Percentiles rank a stretch among this genome's conserved stretches.
Conservation (phyloP, 1,284 basidiomycete species). For the Trametes polyzona region DNA sequence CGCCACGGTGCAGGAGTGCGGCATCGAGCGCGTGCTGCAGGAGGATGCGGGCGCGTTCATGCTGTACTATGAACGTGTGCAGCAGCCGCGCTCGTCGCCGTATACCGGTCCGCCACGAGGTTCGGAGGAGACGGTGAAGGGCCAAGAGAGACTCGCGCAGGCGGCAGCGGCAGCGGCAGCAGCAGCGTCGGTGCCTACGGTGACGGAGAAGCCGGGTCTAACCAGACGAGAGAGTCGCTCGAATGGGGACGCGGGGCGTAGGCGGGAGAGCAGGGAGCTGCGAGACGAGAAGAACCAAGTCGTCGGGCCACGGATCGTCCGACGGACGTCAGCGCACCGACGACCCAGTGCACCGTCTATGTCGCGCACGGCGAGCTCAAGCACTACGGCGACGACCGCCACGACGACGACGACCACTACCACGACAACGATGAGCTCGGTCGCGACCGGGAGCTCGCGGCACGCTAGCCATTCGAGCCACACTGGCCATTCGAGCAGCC, state of each 20-base stretch:
- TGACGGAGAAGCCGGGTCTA: constrained; percentile 22
- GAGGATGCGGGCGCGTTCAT: constrained; percentile 83
- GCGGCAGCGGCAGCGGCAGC: too few relatives aligned
- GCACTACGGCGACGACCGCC: constrained; percentile 3
- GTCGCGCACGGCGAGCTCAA: constrained; percentile 18
- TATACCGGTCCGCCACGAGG: constrained; percentile 29
- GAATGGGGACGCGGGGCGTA: constrained; percentile 6
- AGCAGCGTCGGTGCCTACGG: too few relatives aligned
- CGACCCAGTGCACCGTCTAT: constrained; percentile 34
- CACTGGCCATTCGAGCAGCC: too few relatives aligned
- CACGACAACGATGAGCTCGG: not conserved
- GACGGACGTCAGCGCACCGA: constrained; percentile 54
- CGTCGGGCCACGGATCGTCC: constrained; percentile 54
- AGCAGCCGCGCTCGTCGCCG: constrained; percentile 36
- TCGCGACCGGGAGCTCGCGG: too few relatives aligned
- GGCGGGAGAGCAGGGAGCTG: constrained; percentile 11
- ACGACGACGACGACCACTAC: not conserved
- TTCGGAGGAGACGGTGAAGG: constrained; percentile 67
- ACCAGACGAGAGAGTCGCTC: constrained; percentile 5
- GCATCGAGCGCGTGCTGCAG: constrained; percentile 72
- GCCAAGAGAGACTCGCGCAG: constrained; percentile 36
- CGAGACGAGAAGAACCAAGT: constrained; percentile 22
- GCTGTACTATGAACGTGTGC: constrained; percentile 87
- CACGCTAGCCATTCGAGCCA: too few relatives aligned
- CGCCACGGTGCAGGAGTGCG: constrained; percentile 79